phyloP scores from a whole-genome alignment of 805 yeast species.

The Cyberlindnera mrakii region DNA sequence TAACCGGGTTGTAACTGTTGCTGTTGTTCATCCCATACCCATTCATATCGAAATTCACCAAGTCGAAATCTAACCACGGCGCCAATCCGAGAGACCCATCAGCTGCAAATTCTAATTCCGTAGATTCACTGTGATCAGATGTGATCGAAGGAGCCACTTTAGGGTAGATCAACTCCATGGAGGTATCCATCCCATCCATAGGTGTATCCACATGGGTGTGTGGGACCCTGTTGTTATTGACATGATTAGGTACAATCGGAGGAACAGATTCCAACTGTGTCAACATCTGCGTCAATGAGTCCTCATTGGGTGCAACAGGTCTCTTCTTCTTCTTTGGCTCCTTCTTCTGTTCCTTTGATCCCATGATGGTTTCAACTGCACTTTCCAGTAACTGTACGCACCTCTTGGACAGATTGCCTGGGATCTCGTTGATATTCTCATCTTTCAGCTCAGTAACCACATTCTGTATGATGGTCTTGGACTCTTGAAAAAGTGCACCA shows the following conservation, averaged over 20 bases:
- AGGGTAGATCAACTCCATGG: not conserved
- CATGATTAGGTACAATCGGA: slow-evolving; percentile 18
- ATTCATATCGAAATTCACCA: slow-evolving; percentile 10
- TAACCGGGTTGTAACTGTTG: not conserved
- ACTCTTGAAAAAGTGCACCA: slow-evolving; percentile 71
- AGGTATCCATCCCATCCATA: too few relatives aligned
- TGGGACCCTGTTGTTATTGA: slow-evolving; percentile 4
- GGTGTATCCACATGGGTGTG: too few relatives aligned
- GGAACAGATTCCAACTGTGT: slow-evolving; percentile 21
- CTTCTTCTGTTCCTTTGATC: slow-evolving; percentile 30
- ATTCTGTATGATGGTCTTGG: slow-evolving; percentile 48
- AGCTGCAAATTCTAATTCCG: slow-evolving; percentile 59
- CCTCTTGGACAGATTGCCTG: slow-evolving; percentile 56
- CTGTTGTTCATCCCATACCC: not conserved
- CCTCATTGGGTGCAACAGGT: slow-evolving; percentile 11
- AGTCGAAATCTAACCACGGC: slow-evolving; percentile 47
- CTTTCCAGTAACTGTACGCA: slow-evolving; percentile 51
- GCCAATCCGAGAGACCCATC: slow-evolving; percentile 78
- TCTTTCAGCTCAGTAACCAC: slow-evolving; percentile 43
- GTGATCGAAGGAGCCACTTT: slow-evolving; percentile 1
- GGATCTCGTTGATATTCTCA: slow-evolving; percentile 38
- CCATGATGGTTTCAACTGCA: slow-evolving; percentile 55
- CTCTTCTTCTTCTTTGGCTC: slow-evolving; percentile 6
- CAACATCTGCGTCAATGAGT: slow-evolving; percentile 22
- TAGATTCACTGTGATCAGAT: slow-evolving; percentile 10